Conservation (phyloP, 2,329 filamentous ascomycete genomes). For the Fusarium penzigii region DNA sequence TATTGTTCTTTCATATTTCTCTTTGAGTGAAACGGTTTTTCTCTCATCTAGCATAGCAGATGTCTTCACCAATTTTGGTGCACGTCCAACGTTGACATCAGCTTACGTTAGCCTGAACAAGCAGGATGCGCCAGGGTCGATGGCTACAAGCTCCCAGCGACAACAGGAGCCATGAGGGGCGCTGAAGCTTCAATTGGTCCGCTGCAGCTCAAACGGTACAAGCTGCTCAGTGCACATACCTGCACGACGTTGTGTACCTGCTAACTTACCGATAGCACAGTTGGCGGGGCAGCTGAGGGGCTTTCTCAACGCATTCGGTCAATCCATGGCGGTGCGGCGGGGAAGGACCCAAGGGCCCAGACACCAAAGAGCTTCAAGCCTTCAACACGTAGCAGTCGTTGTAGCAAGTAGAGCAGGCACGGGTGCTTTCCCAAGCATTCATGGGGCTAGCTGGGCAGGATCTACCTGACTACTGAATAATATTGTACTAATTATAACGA, state of each 20-base stretch:
- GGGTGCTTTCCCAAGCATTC: too few relatives aligned
- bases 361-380: background rate
- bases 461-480: too few relatives aligned
- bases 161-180: too few relatives aligned
- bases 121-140: constrained; percentile 23
- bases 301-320: constrained; percentile 1
- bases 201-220: background rate
- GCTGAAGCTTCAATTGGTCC: constrained; percentile 10
- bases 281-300: constrained; percentile 33
- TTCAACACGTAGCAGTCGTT: constrained; percentile 9
- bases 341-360: constrained; percentile 25
- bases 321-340: constrained; percentile 16
- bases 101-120: constrained; percentile 10
- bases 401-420: constrained; percentile 14
- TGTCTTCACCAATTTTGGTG: background rate
- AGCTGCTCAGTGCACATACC: background rate
- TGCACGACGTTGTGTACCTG: too few relatives aligned
- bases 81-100: background rate
- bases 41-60: background rate
- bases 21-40: background rate
- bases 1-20: too few relatives aligned
- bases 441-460: too few relatives aligned
- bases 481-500: too few relatives aligned
- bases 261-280: too few relatives aligned
- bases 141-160: too few relatives aligned